phyloP scores from a whole-genome alignment of 1,139 yeast genomes.

The Taiozyma onychis region DNA sequence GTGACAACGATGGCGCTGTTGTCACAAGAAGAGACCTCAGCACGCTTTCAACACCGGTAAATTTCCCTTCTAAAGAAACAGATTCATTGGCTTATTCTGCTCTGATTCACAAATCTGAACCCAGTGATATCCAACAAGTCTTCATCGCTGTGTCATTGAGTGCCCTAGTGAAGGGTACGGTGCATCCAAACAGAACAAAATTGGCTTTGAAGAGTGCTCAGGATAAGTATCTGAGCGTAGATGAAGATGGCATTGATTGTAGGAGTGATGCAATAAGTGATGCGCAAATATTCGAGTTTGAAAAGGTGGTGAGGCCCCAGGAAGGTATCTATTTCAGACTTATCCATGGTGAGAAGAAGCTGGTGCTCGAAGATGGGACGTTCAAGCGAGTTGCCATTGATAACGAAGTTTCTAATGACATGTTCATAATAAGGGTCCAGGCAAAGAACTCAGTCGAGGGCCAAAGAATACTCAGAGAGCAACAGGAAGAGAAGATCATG shows the following conservation, averaged over 20 bases:
- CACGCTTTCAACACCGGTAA: slow-evolving; percentile 6
- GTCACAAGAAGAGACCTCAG: slow-evolving; percentile 2
- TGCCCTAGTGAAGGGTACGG: slow-evolving; percentile 4
- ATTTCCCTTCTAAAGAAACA: slow-evolving; percentile 20
- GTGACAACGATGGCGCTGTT: slow-evolving; percentile 9
- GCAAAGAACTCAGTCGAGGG: slow-evolving; percentile 21
- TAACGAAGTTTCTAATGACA: slow-evolving; percentile 1
- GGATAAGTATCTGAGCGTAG: slow-evolving; percentile 29
- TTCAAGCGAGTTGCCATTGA: slow-evolving; percentile 10
- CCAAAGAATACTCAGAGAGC: slow-evolving; percentile 11
- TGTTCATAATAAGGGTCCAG: slow-evolving; percentile 27
- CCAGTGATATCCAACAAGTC: slow-evolving; percentile 33
- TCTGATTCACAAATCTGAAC: slow-evolving; percentile 28
- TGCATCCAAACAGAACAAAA: slow-evolving; percentile 8
- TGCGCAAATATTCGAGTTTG: slow-evolving; percentile 29
- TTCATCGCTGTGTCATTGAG: slow-evolving; percentile 29
- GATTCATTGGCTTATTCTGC: slow-evolving; percentile 8
- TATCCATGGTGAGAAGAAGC: slow-evolving; percentile 7
- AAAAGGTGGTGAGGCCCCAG: neutral
- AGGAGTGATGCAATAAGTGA: slow-evolving; percentile 34
- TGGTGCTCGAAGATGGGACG: slow-evolving; percentile 24
- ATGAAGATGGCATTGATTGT: slow-evolving; percentile 23
- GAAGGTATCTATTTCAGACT: slow-evolving; percentile 9
- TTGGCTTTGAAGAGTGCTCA: slow-evolving; percentile 30
- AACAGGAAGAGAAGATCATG: slow-evolving; percentile 4